These are phyloP conservation scores for Daldinia sp. DNA, from an alignment of 2,329 filamentous ascomycete genomes.

Conservation along the genomic window DNA sequence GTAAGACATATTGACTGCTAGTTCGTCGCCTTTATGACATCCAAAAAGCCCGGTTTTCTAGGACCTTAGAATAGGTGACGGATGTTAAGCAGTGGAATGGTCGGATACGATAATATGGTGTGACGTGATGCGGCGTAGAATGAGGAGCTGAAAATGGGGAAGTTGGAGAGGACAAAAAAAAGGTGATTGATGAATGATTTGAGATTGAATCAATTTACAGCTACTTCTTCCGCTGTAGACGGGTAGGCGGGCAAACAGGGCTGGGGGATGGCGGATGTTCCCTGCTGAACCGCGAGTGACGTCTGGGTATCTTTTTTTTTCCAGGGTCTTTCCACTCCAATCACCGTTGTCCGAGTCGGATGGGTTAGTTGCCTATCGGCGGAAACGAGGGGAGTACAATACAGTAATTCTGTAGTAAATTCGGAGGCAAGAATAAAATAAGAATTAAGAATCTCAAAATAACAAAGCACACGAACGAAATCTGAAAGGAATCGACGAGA, in stretches of 20 bases:
- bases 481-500: constrained; percentile 4
- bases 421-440: constrained; percentile 9
- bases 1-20: constrained; percentile 67
- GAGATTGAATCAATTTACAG: constrained; percentile 25
- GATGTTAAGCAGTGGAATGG: constrained; percentile 15
- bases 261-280: constrained; percentile 18
- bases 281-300: constrained; percentile 41
- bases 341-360: constrained; percentile 20
- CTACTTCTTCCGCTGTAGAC: constrained; percentile 30
- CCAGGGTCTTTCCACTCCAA: constrained; percentile 30
- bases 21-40: constrained; percentile 27
- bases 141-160: constrained; percentile 17
- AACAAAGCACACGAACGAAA: constrained; percentile 11
- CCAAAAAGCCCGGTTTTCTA: constrained; percentile 23
- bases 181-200: constrained; percentile 19
- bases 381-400: constrained; percentile 13
- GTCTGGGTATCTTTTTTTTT: constrained; percentile 30
- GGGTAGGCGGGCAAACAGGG: constrained; percentile 2
- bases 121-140: constrained; percentile 9
- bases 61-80: constrained; percentile 13
- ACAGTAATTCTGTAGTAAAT: background rate
- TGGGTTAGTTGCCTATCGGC: constrained; percentile 20
- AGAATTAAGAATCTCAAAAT: background rate
- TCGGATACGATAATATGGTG: constrained; percentile 29
- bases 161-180: constrained; percentile 19